Base-by-base conservation (phyloP, 163 green algal species). In the Scenedesmus sp. region DNA sequence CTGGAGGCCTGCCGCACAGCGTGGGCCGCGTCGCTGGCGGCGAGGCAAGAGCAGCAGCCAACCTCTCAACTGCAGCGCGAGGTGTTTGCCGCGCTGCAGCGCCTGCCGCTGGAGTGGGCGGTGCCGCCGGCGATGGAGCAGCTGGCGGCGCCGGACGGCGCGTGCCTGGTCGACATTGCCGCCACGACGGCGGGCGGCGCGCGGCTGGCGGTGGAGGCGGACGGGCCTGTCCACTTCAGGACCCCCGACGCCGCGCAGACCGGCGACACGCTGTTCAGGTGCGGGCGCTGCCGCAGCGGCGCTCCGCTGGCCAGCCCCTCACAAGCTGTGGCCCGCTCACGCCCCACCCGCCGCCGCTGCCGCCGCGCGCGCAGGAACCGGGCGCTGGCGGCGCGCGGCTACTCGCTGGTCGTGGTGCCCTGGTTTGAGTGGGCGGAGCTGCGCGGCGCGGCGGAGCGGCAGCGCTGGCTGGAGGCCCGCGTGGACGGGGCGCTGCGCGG, bases 171-270 rank as follows among this genome's bases (percentile, higher is more conserved):
- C 22, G 69, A 77, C 24, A 47, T 57, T 15, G 18, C 26, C 18
- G 69, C 33, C 6, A 20, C 31, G 22, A 77, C 69, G 51, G 34
- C 69, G 22, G 18, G 29, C 13, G 69, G 69, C 4, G 31, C 39
- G 24, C 17, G 29, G 69, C 33, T 77, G 39, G 69, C 69, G 7
- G 45, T 77, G 44, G 69, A 77, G 47, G 69, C 44, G 2, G 69
- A 77, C 36, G 69, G 69, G 13, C 69, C 69, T 0, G 42, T 17
- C 18, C 69, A 77, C 34, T 77, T 77, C 17, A 53, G 34, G 53
- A 7, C 36, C 14, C 69, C 69, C 28, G 69, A 77, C 36, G 5
- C 29, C 0, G 4, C 2, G 14, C 54, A 42, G 0, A 66, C 54
- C 22, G 69, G 69, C 20, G 24, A 53, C 2, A 77, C 69, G 11